Conservation (phyloP, 2,329 filamentous ascomycete species). For the Sclerotinia subarctica region DNA sequence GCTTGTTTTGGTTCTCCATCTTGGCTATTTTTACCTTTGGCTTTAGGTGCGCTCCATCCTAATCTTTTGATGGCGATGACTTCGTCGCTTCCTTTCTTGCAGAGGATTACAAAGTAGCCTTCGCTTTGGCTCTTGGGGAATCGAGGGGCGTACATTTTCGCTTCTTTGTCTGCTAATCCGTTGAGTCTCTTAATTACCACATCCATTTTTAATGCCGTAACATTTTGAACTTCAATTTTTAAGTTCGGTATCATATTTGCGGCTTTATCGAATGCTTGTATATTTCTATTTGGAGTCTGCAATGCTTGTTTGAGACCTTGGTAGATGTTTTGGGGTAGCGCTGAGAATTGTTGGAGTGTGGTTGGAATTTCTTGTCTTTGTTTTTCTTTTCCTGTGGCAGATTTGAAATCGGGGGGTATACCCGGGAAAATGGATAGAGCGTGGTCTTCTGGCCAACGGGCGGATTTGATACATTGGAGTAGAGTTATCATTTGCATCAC, state of each 20-base stretch:
- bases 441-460: conserved; percentile 82
- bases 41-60: conserved; percentile 56
- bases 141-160: conserved; percentile 76
- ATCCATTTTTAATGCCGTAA: conserved; percentile 61
- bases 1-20: conserved; percentile 44
- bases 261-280: conserved; percentile 51
- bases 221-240: conserved; percentile 55
- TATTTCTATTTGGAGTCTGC: conserved; percentile 50
- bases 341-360: conserved; percentile 37
- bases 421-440: conserved; percentile 77
- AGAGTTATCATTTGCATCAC: conserved; percentile 79
- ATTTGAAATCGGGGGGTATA: conserved; percentile 46
- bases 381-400: conserved; percentile 4
- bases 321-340: conserved; percentile 35
- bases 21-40: conserved; percentile 23
- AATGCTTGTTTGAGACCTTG: conserved; percentile 50
- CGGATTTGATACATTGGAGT: conserved; percentile 88
- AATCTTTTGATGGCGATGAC: conserved; percentile 83
- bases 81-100: conserved; percentile 65
- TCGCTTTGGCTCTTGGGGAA: conserved; percentile 96
- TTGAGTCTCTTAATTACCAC: conserved; percentile 67
- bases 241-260: conserved; percentile 67
- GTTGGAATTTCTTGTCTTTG: conserved; percentile 35
- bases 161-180: conserved; percentile 59
- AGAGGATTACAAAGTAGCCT: conserved; percentile 83